A percentile compares a stretch with the other conserved stretches of the same genome.
Conservation (phyloP, 1,284 basidiomycete genomes). For the Macrocystidia cucumis region DNA sequence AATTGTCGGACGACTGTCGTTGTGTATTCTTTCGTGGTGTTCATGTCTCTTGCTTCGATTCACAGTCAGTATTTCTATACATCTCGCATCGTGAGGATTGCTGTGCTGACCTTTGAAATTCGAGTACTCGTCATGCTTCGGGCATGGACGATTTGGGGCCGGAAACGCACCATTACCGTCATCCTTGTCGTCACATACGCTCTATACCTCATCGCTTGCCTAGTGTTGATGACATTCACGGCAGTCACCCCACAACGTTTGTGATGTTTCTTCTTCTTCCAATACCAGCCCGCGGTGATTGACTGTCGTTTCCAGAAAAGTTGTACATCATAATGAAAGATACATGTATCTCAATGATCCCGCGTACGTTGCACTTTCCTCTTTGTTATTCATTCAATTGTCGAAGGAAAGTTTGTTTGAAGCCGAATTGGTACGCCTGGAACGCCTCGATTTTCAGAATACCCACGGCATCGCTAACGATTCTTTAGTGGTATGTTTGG, state of each 20-base stretch:
- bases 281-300: background rate
- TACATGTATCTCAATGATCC: background rate
- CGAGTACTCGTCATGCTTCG: conserved; percentile 11
- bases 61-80: conserved; percentile 7
- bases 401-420: background rate
- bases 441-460: background rate
- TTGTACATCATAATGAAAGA: conserved; percentile 3
- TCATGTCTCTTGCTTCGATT: conserved; percentile 10
- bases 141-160: conserved; percentile 10
- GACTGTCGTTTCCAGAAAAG: background rate
- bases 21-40: conserved; percentile 9
- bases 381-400: background rate
- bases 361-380: background rate
- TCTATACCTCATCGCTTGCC: conserved; percentile 8
- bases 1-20: conserved; percentile 3
- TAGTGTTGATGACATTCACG: conserved; percentile 8
- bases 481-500: conserved; percentile 7
- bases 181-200: conserved; percentile 6
- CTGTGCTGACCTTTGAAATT: no score
- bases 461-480: background rate
- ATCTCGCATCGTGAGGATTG: background rate
- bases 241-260: conserved; percentile 2
- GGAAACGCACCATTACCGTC: conserved; percentile 7
- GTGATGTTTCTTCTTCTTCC: background rate
- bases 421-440: background rate